Base-by-base conservation (phyloP, 2,329 filamentous ascomycete species). In the Hypoxylon sp. region DNA sequence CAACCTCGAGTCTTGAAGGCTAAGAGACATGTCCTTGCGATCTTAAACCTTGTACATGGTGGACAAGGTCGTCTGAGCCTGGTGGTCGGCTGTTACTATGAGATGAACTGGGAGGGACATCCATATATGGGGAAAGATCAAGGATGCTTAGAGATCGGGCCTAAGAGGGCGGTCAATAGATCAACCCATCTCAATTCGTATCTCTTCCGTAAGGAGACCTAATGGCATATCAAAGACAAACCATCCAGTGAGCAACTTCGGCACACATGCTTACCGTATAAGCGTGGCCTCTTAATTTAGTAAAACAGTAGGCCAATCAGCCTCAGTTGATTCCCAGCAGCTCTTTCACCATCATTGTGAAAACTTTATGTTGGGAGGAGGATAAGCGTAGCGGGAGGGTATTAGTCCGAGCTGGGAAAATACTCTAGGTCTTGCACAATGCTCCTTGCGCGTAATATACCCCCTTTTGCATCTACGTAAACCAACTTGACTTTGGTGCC, bases 11-110 rank as follows among this genome's bases (percentile, higher is more conserved):
- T 4, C 15, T 17, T 5, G 26, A 32, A 8, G 15, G 44, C 10
- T 46, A 24, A 46, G 28, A 22, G 43, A 46, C 26, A 48, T 15
- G 6, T 13, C 7, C 24, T 26, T 41, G 13, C 43, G 10, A 47
- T 24, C 11, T 19, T 20, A 17, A 37, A 13, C 41, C 37, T 11
- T 55, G 41, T 32, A 22, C 6, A 44, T 44, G 17, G 59, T 26
- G 37, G 22, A 43, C 22, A 53, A 56, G 20, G n/a, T 24, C 22
- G 39, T 51, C 37, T 47, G 48, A 13, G 44, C 37, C 17, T 10
- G n/a, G 19, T 2, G 34, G 4, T 19, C 15, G 15, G 8, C 34
- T 5, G n/a, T 39, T 19, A 41, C 7, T 7, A 41, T 20, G 20
- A 41, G 17, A 20, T 28, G 32, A 28, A 30, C 30, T 53, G 34